These are phyloP conservation scores for Comarum palustre DNA, from an alignment of 306 rosid genomes.

Conservation along the genomic window DNA sequence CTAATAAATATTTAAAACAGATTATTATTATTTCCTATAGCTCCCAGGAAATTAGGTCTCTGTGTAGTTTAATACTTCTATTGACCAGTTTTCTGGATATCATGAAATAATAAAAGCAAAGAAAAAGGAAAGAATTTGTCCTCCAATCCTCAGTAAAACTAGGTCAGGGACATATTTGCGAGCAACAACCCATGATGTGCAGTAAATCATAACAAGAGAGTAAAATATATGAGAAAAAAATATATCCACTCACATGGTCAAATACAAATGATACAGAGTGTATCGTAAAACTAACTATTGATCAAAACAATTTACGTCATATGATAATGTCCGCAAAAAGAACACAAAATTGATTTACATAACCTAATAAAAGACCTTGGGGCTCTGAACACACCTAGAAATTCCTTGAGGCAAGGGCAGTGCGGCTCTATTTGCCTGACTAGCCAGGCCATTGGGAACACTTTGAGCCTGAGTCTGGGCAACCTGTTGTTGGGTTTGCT, in stretches of 20 bases:
- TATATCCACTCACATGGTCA: constrained; percentile 19
- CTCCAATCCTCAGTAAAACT: constrained; percentile 2
- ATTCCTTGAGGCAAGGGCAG: constrained; percentile 89
- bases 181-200: background rate
- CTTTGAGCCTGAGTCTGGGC: constrained; percentile 60
- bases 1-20: background rate
- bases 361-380: constrained; percentile 59
- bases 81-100: background rate
- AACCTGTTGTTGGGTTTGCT: constrained; percentile 64
- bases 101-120: background rate
- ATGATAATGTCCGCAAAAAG: constrained; percentile 35
- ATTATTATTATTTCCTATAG: background rate
- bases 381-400: constrained; percentile 97
- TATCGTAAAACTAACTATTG: constrained; percentile 25
- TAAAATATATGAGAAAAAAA: constrained; percentile 4
- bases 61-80: background rate
- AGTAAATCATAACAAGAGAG: constrained; percentile 8
- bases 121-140: constrained; percentile 10
- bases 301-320: constrained; percentile 29
- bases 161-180: background rate
- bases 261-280: constrained; percentile 31
- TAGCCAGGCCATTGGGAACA: constrained; percentile 63
- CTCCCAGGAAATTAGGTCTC: constrained; percentile 4
- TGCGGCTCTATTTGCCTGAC: constrained; percentile 63
- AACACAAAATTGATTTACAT: constrained; percentile 40